Evolutionary conservation across 768 basidiomycete species (phyloP), one percentile per base, ranked within the genome.

Genomic region (Collybiopsis luxurians): DNA sequence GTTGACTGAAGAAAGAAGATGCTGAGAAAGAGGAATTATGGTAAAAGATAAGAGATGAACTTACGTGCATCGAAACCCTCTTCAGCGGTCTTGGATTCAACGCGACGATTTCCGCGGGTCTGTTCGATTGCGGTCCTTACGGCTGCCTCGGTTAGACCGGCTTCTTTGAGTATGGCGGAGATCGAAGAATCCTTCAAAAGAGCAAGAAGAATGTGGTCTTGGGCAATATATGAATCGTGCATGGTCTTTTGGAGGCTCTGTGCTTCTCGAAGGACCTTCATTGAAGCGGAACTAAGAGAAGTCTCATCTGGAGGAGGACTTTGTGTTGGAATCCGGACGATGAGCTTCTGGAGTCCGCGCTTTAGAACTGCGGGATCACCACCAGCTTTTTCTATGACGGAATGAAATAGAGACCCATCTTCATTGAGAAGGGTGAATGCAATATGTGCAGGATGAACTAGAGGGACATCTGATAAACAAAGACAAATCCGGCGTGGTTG

Each of bases 141-240:
- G 9, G 83, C 74, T 0, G 85, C 81, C 52, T 90, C 89, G 0
- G 82, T 88, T n/a, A 91, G 76, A 17, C 76, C 75, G 2, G 85
- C 83, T 49, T 93, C 90, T 69, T 92, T 95, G 63, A 97, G 70
- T 15, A 94, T 69, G 26, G 80, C 68, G 13, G 79, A 70, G 56
- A 98, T 81, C 2, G 82, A 79, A 1, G 82, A 54, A 57, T 95
- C 91, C 61, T 91, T 86, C 62, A 93, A 65, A 49, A 98, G 82
- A 0, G 92, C 93, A 24, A 94, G 84, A 26, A 98, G 79, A 48
- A 98, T 72, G 67, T 97, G 95, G 60, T 98, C 94, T 69, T 95
- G 90, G 0, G 95, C 94, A 57, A 98, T 88, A 70, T 92, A 97
- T 1, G 87, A 87, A 69, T 95, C 94, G 66, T 89, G 87, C 87